Conservation (phyloP, 176 grass and related monocot species). For the Dendrocalamus sinicus region DNA sequence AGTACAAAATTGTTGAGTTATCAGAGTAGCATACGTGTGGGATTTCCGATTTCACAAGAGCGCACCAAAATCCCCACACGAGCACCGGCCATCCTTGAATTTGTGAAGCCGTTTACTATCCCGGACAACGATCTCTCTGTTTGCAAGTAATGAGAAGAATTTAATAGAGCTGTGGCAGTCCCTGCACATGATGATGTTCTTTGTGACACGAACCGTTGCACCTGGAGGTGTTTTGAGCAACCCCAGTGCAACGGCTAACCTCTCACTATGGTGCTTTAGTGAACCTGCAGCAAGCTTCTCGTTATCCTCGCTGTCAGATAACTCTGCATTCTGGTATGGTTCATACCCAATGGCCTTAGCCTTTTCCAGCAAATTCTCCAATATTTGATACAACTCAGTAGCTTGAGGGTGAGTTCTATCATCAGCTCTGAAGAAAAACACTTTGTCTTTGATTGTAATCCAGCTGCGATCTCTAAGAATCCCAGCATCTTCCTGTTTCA, state of each 20-base stretch:
- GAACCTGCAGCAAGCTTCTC: conserved; percentile 45
- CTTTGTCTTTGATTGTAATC: conserved; percentile 79
- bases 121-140: conserved; percentile 80
- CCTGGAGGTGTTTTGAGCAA: conserved; percentile 62
- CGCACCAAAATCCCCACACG: conserved; percentile 81
- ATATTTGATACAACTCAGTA: conserved; percentile 53
- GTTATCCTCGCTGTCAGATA: conserved; percentile 58
- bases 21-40: not conserved
- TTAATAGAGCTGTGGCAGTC: conserved; percentile 85
- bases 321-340: conserved; percentile 71
- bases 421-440: conserved; percentile 70
- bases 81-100: conserved; percentile 78
- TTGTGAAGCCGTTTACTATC: conserved; percentile 84
- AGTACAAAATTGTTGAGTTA: conserved; percentile 27
- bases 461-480: conserved; percentile 78
- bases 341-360: conserved; percentile 68
- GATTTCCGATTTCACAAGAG: conserved; percentile 50
- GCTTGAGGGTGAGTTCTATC: conserved; percentile 54
- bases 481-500: conserved; percentile 72
- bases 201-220: conserved; percentile 57
- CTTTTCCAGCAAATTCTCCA: conserved; percentile 68
- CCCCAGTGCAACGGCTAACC: conserved; percentile 73
- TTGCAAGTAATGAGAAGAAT: conserved; percentile 62
- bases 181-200: conserved; percentile 92
- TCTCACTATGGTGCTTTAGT: conserved; percentile 78